Percentiles rank a stretch among this genome's conserved stretches.
These are phyloP conservation scores for Medicago ruthenica DNA, from an alignment of 306 rosid genomes.

Conservation along the genomic window DNA sequence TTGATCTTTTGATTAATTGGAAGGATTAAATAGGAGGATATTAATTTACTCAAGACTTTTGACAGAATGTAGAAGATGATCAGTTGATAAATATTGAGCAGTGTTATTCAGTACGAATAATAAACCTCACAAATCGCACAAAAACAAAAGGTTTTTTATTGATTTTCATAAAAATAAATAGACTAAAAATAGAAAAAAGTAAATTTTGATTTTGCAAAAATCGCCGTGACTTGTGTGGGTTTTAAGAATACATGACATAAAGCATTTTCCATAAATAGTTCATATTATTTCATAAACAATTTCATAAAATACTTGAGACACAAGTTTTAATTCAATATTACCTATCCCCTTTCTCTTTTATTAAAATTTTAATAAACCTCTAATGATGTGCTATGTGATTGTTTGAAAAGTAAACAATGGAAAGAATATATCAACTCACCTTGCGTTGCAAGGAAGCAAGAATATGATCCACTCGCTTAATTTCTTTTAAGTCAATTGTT, in stretches of 20 bases:
- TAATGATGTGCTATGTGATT: slow-evolving; percentile 16
- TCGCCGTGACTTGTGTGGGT: neutral
- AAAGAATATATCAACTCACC: slow-evolving; percentile 50
- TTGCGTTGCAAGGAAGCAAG: slow-evolving; percentile 82
- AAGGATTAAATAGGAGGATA: neutral
- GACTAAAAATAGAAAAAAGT: neutral
- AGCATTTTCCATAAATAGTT: neutral
- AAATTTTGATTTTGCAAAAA: neutral
- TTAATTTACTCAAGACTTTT: neutral
- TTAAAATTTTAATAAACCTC: neutral
- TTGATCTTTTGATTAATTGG: slow-evolving; percentile 1
- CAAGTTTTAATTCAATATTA: slow-evolving; percentile 29
- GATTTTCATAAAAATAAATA: neutral
- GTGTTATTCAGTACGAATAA: neutral
- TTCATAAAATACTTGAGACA: slow-evolving; percentile 18
- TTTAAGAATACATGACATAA: neutral
- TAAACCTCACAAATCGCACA: neutral
- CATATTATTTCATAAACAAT: slow-evolving; percentile 11
- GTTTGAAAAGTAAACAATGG: slow-evolving; percentile 23
- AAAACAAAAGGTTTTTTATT: neutral
- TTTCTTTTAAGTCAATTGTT: slow-evolving; percentile 73
- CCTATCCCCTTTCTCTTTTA: neutral
- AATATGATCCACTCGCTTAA: slow-evolving; percentile 80
- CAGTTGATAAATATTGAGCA: neutral
- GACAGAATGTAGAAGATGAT: neutral